Percentiles rank a stretch among this genome's conserved stretches.
phyloP scores from a whole-genome alignment of 2,329 filamentous ascomycete species.

The Leptographium procerum region DNA sequence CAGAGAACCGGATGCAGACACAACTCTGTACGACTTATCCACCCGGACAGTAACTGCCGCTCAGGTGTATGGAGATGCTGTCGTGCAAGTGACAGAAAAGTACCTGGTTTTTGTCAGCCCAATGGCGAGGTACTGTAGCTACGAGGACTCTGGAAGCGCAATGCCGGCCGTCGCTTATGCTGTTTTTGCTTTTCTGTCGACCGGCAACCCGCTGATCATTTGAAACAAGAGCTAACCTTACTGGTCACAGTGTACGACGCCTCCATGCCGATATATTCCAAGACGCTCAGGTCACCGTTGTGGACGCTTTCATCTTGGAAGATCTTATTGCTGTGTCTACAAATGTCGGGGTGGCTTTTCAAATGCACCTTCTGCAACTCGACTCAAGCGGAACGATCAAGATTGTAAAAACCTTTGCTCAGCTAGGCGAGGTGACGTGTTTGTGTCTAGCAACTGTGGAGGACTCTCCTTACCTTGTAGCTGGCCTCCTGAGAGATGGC shows the following conservation, averaged over 20 bases:
- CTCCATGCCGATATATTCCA: slow-evolving; percentile 3
- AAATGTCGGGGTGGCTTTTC: slow-evolving; percentile 23
- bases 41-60: slow-evolving; percentile 40
- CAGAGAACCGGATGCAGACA: slow-evolving; percentile 27
- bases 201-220: neutral
- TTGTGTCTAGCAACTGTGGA: slow-evolving; percentile 23
- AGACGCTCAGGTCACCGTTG: slow-evolving; percentile 15
- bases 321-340: slow-evolving; percentile 31
- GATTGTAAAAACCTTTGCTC: slow-evolving; percentile 19
- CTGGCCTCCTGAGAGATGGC: slow-evolving; percentile 22
- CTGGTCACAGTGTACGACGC: slow-evolving; percentile 3
- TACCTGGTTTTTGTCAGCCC: slow-evolving; percentile 28
- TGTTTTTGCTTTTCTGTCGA: no score
- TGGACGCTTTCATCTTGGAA: slow-evolving; percentile 30
- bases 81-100: slow-evolving; percentile 44
- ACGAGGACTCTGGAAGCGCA: neutral
- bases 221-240: neutral
- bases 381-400: slow-evolving; percentile 16
- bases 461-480: slow-evolving; percentile 19
- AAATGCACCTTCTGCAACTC: slow-evolving; percentile 27
- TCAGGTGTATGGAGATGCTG: slow-evolving; percentile 22
- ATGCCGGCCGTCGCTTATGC: neutral
- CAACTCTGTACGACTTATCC: slow-evolving; percentile 36
- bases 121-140: slow-evolving; percentile 22
- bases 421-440: slow-evolving; percentile 38